phyloP scores from a whole-genome alignment of 768 basidiomycete species.

The Paxillus involutus region DNA sequence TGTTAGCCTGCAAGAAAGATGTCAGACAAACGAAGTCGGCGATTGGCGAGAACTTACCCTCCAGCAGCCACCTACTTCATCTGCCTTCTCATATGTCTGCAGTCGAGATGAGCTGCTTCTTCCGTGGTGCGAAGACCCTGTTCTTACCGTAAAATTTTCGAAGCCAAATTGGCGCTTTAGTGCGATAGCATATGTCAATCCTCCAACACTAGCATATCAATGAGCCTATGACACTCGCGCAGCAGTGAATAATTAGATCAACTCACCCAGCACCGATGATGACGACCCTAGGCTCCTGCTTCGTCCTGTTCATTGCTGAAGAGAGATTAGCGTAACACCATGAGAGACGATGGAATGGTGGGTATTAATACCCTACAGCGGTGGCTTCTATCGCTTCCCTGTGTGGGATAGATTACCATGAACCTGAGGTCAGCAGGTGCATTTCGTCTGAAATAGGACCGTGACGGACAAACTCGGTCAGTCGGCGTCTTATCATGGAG shows the following conservation, averaged over 20 bases:
- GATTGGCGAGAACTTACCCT: slow-evolving; percentile 35
- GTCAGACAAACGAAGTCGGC: background rate
- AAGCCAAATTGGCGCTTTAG: slow-evolving; percentile 38
- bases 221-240: background rate
- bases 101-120: background rate
- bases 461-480: background rate
- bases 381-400: background rate
- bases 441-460: background rate
- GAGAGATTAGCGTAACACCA: background rate
- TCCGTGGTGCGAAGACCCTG: background rate
- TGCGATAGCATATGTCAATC: slow-evolving; percentile 42
- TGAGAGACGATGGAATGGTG: background rate
- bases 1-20: slow-evolving; percentile 25
- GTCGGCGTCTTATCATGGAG: background rate
- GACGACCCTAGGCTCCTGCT: slow-evolving; percentile 12
- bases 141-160: slow-evolving; percentile 40
- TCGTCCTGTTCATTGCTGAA: background rate
- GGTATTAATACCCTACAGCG: background rate
- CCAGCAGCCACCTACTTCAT: slow-evolving; percentile 52
- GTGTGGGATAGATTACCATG: background rate
- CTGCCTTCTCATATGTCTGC: slow-evolving; percentile 45
- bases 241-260: background rate
- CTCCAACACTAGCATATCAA: slow-evolving; percentile 34
- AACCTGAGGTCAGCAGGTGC: background rate
- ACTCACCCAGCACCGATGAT: slow-evolving; percentile 25